Conservation (phyloP, 371 early-diverging fungal genomes). For the Sporodiniella umbellata region DNA sequence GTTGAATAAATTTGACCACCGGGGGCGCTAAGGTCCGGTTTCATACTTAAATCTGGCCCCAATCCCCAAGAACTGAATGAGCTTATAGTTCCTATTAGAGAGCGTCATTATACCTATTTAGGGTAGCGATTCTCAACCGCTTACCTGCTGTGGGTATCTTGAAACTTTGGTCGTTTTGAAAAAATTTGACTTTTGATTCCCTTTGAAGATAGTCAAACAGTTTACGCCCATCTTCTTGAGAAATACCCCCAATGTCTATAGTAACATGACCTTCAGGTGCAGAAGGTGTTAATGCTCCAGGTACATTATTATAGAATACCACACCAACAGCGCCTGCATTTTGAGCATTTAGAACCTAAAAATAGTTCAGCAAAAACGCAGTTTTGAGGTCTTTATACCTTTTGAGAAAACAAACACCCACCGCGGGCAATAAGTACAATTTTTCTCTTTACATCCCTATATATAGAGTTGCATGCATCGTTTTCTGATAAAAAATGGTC, state of each 20-base stretch:
- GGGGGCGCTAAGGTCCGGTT: constrained; percentile 71
- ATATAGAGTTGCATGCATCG: constrained; percentile 50
- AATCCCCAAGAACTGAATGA: constrained; percentile 68
- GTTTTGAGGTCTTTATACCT: constrained; percentile 20
- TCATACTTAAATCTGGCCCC: constrained; percentile 63
- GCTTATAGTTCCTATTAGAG: constrained; percentile 21
- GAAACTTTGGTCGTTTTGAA: constrained; percentile 21
- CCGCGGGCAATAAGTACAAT: constrained; percentile 61
- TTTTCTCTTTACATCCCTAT: constrained; percentile 40
- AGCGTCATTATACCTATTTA: neutral
- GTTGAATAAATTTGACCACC: constrained; percentile 76
- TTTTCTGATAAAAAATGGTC: constrained; percentile 7
- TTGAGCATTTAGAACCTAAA: constrained; percentile 45
- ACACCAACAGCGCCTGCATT: constrained; percentile 64
- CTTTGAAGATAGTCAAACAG: constrained; percentile 14
- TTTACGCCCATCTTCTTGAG: constrained; percentile 31
- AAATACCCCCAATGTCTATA: constrained; percentile 43
- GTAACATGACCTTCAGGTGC: constrained; percentile 9
- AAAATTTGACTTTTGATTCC: constrained; percentile 8
- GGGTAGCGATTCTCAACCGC: neutral
- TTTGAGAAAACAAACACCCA: constrained; percentile 47
- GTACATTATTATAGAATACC: constrained; percentile 44
- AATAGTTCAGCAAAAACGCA: too few relatives aligned
- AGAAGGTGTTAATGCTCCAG: constrained; percentile 33
- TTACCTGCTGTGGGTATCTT: constrained; percentile 31